phyloP scores from a whole-genome alignment of 192 early-diverging fungal genomes.

The Coemansia asiatica region DNA sequence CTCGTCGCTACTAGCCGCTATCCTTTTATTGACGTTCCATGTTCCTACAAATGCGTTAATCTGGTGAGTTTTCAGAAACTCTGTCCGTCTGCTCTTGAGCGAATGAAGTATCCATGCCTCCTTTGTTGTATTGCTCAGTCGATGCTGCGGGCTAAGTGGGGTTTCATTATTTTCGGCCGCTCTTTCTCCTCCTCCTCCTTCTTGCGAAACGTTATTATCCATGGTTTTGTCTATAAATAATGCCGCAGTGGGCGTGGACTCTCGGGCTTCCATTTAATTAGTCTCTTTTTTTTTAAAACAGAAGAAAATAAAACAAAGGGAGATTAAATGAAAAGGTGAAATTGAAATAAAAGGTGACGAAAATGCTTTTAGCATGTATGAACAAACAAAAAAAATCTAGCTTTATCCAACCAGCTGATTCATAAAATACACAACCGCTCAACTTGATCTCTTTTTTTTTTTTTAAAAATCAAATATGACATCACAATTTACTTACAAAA shows the following conservation, averaged over 20 bases:
- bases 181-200: not conserved
- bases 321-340: too few species aligned
- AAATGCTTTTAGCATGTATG: too few species aligned
- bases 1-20: constrained; percentile 51
- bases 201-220: not conserved
- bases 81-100: constrained; percentile 28
- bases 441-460: too few species aligned
- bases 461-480: not conserved
- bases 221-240: not conserved
- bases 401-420: too few species aligned
- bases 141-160: constrained; percentile 7
- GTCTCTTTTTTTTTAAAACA: too few species aligned
- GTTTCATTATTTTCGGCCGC: not conserved
- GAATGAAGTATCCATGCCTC: constrained; percentile 52
- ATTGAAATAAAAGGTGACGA: too few species aligned
- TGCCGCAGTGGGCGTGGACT: not conserved
- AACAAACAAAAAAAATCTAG: too few species aligned
- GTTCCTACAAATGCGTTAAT: constrained; percentile 74
- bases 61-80: constrained; percentile 30
- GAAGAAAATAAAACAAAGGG: too few species aligned
- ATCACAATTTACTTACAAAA: too few species aligned
- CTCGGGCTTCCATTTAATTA: not conserved
- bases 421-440: too few species aligned
- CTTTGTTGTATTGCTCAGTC: constrained; percentile 43
- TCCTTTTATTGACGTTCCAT: constrained; percentile 87